phyloP scores from a whole-genome alignment of 1,284 basidiomycete species.

The Athelia sp. region DNA sequence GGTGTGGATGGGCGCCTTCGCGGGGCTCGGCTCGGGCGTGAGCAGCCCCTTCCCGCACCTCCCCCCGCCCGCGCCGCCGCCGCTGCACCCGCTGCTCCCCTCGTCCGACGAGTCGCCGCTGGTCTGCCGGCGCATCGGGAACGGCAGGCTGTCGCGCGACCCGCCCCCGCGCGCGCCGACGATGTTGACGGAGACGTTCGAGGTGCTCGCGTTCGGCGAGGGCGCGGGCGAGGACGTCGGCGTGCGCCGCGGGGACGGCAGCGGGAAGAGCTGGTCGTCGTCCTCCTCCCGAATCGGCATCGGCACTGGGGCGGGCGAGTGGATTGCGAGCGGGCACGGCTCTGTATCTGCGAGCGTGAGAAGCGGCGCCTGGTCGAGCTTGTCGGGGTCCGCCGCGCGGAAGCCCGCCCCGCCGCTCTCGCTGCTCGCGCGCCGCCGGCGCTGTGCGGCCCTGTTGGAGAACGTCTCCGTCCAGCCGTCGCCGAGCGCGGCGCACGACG shows the following conservation, averaged over 20 bases:
- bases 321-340: not conserved
- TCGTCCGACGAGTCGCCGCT: not conserved
- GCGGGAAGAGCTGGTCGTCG: conserved; percentile 46
- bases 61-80: not conserved
- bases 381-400: not conserved
- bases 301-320: conserved; percentile 16
- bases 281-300: conserved; percentile 43
- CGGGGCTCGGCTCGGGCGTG: conserved; percentile 8
- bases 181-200: too few relatives aligned
- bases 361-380: not conserved
- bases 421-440: conserved; percentile 43
- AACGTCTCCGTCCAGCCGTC: conserved; percentile 56
- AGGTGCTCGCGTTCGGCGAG: conserved; percentile 28
- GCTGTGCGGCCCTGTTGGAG: conserved; percentile 50
- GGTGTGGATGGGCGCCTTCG: conserved; percentile 5
- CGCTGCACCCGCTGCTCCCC: too few relatives aligned
- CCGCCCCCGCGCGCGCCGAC: conserved; percentile 19
- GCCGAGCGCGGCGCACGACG: conserved; percentile 40
- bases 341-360: not conserved
- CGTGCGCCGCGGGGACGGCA: conserved; percentile 46
- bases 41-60: conserved; percentile 10
- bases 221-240: conserved; percentile 30
- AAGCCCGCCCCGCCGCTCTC: not conserved
- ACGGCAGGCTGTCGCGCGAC: conserved; percentile 7
- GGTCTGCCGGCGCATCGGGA: too few relatives aligned